Evolutionary conservation across 306 rosid genomes (phyloP).

Genomic region (Acmispon strigosus): DNA sequence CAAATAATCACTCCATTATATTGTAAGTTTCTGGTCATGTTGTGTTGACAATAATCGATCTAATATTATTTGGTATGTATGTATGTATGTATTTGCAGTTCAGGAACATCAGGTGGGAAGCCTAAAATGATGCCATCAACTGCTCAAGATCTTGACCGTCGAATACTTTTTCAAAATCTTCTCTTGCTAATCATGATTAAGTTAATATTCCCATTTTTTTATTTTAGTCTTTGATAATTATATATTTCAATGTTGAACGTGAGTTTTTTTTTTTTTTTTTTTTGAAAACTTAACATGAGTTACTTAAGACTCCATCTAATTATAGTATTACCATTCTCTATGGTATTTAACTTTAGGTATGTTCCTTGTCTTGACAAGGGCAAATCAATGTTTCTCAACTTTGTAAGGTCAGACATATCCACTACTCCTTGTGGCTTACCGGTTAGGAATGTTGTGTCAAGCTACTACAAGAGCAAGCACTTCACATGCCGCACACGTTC

Average conservation of each 20-base stretch:
- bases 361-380: slow-evolving; percentile 65
- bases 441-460: slow-evolving; percentile 71
- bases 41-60: no score
- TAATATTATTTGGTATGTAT: no score
- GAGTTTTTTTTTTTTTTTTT: no score
- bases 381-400: slow-evolving; percentile 78
- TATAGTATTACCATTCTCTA: no score
- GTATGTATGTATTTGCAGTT: slow-evolving; percentile 41
- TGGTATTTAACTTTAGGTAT: slow-evolving; percentile 23
- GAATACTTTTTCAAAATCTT: slow-evolving; percentile 80
- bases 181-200: slow-evolving; percentile 70
- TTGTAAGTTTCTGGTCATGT: no score
- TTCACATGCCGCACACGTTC: slow-evolving; percentile 51
- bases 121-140: slow-evolving; percentile 86
- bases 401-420: slow-evolving; percentile 67
- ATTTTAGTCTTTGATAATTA: no score
- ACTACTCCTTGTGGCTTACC: slow-evolving; percentile 69
- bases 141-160: slow-evolving; percentile 79
- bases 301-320: no score
- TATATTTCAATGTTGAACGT: background rate
- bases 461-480: slow-evolving; percentile 91
- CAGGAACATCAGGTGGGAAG: slow-evolving; percentile 37
- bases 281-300: no score
- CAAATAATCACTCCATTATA: no score
- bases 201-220: slow-evolving; percentile 27